Evolutionary conservation across 768 basidiomycete species (phyloP).

Genomic region (Tricholoma hemisulphureum): DNA sequence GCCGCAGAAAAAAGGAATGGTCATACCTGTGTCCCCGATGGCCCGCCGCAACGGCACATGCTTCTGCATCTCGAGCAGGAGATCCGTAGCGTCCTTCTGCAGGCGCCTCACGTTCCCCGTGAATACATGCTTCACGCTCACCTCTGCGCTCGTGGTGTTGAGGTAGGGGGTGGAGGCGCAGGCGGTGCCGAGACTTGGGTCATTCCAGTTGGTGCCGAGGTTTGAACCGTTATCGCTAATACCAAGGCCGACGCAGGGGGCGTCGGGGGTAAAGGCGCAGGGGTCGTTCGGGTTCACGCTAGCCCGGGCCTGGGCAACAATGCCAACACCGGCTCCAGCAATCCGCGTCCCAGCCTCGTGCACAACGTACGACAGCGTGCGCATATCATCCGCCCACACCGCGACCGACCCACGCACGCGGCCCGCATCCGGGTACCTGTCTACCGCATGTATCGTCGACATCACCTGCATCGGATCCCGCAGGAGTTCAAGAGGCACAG

Average conservation of each 20-base stretch:
- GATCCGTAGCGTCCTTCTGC: conserved; percentile 36
- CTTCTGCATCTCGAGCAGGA: conserved; percentile 41
- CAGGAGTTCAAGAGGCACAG: conserved; percentile 27
- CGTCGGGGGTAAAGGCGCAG: neutral
- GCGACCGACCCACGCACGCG: conserved; percentile 10
- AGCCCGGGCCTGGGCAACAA: neutral
- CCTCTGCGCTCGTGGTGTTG: neutral
- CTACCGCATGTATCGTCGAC: conserved; percentile 31
- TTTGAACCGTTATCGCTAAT: too few relatives aligned
- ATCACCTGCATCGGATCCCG: conserved; percentile 36
- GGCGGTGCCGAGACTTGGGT: neutral
- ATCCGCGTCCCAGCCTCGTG: neutral
- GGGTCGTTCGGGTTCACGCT: neutral
- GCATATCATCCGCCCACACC: conserved; percentile 33
- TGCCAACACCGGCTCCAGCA: neutral
- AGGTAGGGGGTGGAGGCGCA: neutral
- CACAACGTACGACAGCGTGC: conserved; percentile 32
- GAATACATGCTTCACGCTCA: conserved; percentile 43
- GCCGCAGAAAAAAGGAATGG: too few relatives aligned
- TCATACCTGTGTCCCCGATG: conserved; percentile 29
- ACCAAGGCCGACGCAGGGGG: neutral
- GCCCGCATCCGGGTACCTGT: conserved; percentile 23
- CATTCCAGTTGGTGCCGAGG: too few relatives aligned
- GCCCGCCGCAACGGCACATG: conserved; percentile 29
- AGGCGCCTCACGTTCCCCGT: conserved; percentile 43